Evolutionary conservation across 2,329 filamentous ascomycete genomes (phyloP).

Genomic region (Neospermospora avenae): DNA sequence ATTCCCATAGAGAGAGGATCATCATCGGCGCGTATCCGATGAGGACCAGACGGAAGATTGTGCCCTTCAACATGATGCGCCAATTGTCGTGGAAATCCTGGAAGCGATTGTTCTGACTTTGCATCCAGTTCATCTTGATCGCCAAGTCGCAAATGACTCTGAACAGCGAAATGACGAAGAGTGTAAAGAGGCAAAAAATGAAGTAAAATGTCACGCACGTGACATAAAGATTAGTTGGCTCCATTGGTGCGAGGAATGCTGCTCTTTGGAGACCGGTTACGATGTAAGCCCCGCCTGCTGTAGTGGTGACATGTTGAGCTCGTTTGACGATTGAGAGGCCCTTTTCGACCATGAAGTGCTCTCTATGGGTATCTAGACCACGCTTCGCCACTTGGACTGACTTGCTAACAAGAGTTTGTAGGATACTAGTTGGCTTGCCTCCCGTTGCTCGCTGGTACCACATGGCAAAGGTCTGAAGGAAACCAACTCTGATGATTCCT

Average conservation of each 20-base stretch:
- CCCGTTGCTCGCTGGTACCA: conserved; percentile 96
- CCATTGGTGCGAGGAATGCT: conserved; percentile 80
- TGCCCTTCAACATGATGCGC: conserved; percentile 88
- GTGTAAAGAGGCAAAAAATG: conserved; percentile 73
- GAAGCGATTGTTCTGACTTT: conserved; percentile 68
- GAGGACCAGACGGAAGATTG: conserved; percentile 84
- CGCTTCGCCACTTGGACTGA: conserved; percentile 75
- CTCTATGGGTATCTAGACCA: conserved; percentile 37
- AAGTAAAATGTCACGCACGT: conserved; percentile 88
- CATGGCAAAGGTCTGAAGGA: conserved; percentile 82
- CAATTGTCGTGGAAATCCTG: conserved; percentile 91
- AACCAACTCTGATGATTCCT: conserved; percentile 83
- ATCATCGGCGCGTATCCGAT: conserved; percentile 91
- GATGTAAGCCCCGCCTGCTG: conserved; percentile 53
- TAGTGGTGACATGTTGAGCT: conserved; percentile 51
- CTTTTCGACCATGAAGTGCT: neutral
- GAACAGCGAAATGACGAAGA: conserved; percentile 71
- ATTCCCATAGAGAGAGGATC: conserved; percentile 89
- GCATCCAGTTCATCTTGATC: conserved; percentile 73
- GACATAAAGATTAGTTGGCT: conserved; percentile 89
- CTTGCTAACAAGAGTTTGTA: conserved; percentile 68
- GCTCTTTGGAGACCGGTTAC: conserved; percentile 86
- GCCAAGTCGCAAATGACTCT: conserved; percentile 77
- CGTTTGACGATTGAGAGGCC: conserved; percentile 30
- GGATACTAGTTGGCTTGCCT: conserved; percentile 76